phyloP scores from a whole-genome alignment of 2,329 filamentous ascomycete genomes.

The Ceratocystis colombiana region DNA sequence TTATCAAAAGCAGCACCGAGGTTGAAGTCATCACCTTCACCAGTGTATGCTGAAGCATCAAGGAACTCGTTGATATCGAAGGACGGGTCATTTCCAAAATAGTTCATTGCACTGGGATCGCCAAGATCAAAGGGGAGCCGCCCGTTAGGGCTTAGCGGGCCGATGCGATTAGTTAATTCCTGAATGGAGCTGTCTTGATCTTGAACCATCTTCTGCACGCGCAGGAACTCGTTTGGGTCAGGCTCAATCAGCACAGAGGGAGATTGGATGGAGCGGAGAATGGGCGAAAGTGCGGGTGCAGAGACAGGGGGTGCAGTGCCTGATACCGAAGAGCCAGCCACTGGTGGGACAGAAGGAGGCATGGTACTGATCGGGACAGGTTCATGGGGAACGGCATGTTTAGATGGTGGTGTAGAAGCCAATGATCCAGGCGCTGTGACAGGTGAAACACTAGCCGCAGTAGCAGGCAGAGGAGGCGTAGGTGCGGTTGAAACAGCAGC shows the following conservation, averaged over 20 bases:
- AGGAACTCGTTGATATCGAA: slow-evolving; percentile 38
- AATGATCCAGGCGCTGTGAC: slow-evolving; percentile 26
- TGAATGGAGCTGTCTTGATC: slow-evolving; percentile 70
- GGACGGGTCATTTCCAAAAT: slow-evolving; percentile 30
- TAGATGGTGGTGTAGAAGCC: slow-evolving; percentile 27
- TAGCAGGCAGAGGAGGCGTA: slow-evolving; percentile 7
- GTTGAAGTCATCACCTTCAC: slow-evolving; percentile 38
- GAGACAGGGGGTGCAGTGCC: slow-evolving; percentile 26
- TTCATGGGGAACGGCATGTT: slow-evolving; percentile 26
- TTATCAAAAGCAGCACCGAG: slow-evolving; percentile 18
- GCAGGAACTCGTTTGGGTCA: slow-evolving; percentile 66
- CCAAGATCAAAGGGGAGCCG: slow-evolving; percentile 58
- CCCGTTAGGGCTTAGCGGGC: slow-evolving; percentile 70
- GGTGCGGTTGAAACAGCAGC: slow-evolving; percentile 29
- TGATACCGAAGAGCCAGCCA: slow-evolving; percentile 24
- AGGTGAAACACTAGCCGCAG: slow-evolving; percentile 19
- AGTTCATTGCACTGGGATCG: slow-evolving; percentile 32
- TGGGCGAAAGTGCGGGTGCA: slow-evolving; percentile 40
- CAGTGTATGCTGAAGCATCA: slow-evolving; percentile 34
- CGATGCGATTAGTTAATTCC: slow-evolving; percentile 61
- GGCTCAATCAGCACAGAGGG: slow-evolving; percentile 54
- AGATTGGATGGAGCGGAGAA: slow-evolving; percentile 39
- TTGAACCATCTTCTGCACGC: slow-evolving; percentile 65
- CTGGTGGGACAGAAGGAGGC: slow-evolving; percentile 8
- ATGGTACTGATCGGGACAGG: slow-evolving; percentile 24